phyloP scores from a whole-genome alignment of 179 eudicot species.

The Beta macrorhiza region DNA sequence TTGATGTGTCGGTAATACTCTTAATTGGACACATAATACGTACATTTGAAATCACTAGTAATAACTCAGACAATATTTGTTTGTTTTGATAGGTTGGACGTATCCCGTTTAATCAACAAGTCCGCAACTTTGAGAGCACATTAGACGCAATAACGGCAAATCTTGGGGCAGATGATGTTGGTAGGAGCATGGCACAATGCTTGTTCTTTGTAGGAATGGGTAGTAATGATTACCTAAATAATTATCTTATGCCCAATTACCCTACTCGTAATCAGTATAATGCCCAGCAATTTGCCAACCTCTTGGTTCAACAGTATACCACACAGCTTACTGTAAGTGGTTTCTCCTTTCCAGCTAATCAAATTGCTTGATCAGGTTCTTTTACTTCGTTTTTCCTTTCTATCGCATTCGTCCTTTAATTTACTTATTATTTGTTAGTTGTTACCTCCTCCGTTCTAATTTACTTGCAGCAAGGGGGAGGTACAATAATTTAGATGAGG shows the following conservation, averaged over 20 bases:
- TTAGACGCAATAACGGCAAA: conserved; percentile 49
- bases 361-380: too few relatives aligned
- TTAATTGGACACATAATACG: too few relatives aligned
- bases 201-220: conserved; percentile 90
- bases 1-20: too few relatives aligned
- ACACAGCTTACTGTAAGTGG: conserved; percentile 64
- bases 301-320: conserved; percentile 57
- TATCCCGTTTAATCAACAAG: conserved; percentile 77
- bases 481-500: too few relatives aligned
- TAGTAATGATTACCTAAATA: conserved; percentile 92
- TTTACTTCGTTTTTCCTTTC: not conserved
- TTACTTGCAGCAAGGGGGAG: too few relatives aligned
- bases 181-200: conserved; percentile 46
- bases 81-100: conserved; percentile 53
- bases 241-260: conserved; percentile 91
- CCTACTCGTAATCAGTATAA: conserved; percentile 58
- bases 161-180: conserved; percentile 47
- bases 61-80: not conserved
- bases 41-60: not conserved
- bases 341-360: not conserved
- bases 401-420: too few relatives aligned
- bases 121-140: conserved; percentile 66
- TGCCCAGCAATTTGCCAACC: conserved; percentile 60
- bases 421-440: not conserved
- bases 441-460: too few relatives aligned